A percentile compares a stretch with the other conserved stretches of the same genome.
These are phyloP conservation scores for Picea engelmannii DNA, from an alignment of 83 land plant species.

Conservation along the genomic window DNA sequence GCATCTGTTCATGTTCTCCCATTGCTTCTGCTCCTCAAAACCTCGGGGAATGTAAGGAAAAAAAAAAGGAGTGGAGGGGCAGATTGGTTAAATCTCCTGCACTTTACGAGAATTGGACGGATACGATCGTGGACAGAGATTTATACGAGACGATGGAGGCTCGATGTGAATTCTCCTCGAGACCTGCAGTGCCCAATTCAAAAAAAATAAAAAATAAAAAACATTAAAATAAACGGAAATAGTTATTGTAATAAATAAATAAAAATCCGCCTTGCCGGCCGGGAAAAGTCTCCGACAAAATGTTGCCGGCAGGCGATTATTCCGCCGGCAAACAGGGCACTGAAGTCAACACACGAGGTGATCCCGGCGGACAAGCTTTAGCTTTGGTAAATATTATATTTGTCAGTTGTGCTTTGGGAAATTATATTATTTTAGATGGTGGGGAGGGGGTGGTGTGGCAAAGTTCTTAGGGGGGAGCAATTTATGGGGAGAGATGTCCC, in stretches of 20 bases:
- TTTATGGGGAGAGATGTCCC: slow-evolving; percentile 15
- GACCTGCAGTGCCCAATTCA: slow-evolving; percentile 1
- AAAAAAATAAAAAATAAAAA: background rate
- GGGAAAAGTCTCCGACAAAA: slow-evolving; percentile 11
- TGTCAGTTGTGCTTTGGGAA: background rate
- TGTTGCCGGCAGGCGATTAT: background rate
- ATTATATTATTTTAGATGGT: background rate
- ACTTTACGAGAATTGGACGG: slow-evolving; percentile 4
- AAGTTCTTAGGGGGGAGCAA: background rate
- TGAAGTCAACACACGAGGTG: slow-evolving; percentile 4
- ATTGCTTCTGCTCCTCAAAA: background rate
- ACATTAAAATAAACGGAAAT: background rate
- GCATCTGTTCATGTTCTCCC: slow-evolving; percentile 14
- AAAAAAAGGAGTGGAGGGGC: background rate
- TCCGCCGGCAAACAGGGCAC: background rate
- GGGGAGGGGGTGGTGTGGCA: background rate
- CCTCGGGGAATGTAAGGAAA: slow-evolving; percentile 4
- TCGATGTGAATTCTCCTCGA: background rate
- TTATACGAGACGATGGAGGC: background rate
- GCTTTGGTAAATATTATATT: background rate
- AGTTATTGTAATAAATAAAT: background rate
- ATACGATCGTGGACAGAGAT: background rate
- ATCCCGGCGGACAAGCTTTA: background rate
- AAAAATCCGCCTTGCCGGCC: background rate
- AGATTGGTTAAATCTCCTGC: background rate